Base-by-base conservation (phyloP, 352 stramenopile species). In the Peronospora destructor region DNA sequence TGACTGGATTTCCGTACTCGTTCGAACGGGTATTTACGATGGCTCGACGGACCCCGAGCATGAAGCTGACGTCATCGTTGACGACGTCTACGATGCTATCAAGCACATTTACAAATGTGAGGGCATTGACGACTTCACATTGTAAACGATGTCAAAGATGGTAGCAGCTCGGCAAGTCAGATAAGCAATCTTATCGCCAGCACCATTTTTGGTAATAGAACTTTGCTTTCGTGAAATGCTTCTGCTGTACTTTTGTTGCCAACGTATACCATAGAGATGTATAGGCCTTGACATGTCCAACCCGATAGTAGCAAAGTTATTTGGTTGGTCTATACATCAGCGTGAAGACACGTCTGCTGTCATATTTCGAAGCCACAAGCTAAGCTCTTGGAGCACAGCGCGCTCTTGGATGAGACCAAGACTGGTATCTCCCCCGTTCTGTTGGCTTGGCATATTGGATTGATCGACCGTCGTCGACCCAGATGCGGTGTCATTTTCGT, bases 1-100 rank as follows among this genome's bases (percentile, higher is more conserved):
- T 4, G 54, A 83, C 37, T 96, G 87, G 85, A 80, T 66, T 14
- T 94, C 84, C 12, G 73, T 95, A 12, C 73, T 96, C 9, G 81
- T 96, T 54, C 69, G 70, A 46, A 94, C 87, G 34, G 87, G 87
- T 28, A 84, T 96, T 33, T 95, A 80, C 53, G 66, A 85, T 47
- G 77, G 74, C 49, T 60, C 59, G 28, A 78, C 63, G 10, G 62
- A 71, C 6, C 82, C 80, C 10, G 70, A 85, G 33, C 78, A 95
- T 53, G 34, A 61, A 19, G 76, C 80, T 0, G 76, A 91, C 43
- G 69, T 87, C 28, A 65, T 73, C 32, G 67, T 80, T 4, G 62
- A 87, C 9, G 66, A 49, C 4, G 79, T 95, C 0, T 73, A 68
- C 40, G 79, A 94, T n/a, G 84, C 83, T 26, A 76, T 92, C 30